These are phyloP conservation scores for Scutellaria galericulata DNA, from an alignment of 257 asterid species.

Conservation along the genomic window DNA sequence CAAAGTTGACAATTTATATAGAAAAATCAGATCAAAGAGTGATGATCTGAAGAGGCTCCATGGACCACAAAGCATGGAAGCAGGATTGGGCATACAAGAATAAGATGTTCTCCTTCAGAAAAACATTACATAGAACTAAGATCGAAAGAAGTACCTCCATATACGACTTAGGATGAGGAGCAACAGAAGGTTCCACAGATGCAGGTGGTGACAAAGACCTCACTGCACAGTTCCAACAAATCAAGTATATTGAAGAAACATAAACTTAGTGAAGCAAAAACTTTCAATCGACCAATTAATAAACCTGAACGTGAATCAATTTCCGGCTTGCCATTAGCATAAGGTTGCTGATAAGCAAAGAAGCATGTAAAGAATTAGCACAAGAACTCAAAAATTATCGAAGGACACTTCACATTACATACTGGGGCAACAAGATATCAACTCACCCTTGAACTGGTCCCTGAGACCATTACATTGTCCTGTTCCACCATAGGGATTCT, in stretches of 20 bases:
- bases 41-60: background rate
- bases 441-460: constrained; percentile 66
- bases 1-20: background rate
- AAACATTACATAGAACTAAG: background rate
- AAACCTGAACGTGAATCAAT: constrained; percentile 68
- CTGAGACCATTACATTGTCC: constrained; percentile 46
- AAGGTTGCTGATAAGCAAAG: constrained; percentile 67
- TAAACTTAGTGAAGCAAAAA: background rate
- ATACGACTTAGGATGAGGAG: constrained; percentile 83
- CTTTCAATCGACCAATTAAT: constrained; percentile 30
- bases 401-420: background rate
- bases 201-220: constrained; percentile 74
- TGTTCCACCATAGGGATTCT: constrained; percentile 51
- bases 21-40: background rate
- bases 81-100: constrained; percentile 8
- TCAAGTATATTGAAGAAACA: constrained; percentile 16
- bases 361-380: constrained; percentile 29
- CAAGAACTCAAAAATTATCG: constrained; percentile 2
- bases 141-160: constrained; percentile 68
- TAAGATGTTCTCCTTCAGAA: background rate
- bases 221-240: constrained; percentile 50
- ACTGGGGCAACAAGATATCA: constrained; percentile 18
- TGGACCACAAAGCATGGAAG: background rate
- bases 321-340: constrained; percentile 71
- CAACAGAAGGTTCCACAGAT: constrained; percentile 66